A percentile compares a stretch with the other conserved stretches of the same genome.
Conservation (phyloP, 2,329 filamentous ascomycete genomes). For the Trichophaea hybrida region DNA sequence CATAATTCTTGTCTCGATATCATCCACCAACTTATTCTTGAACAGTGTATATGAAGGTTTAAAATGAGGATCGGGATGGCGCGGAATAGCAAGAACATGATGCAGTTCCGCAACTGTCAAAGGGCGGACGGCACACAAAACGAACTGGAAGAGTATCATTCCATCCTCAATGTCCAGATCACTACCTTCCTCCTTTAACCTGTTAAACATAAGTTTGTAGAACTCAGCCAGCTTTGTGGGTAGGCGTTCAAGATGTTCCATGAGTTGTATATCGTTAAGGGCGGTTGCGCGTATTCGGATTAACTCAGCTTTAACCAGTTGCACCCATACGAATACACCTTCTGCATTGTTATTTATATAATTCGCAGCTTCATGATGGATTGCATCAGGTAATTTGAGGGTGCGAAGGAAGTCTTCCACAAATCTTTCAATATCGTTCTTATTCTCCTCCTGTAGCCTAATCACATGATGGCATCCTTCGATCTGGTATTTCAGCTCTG, state of each 20-base stretch:
- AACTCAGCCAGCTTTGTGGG: background rate
- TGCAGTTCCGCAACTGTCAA: background rate
- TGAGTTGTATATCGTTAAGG: background rate
- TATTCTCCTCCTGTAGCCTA: background rate
- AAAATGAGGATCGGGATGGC: background rate
- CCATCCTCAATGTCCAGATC: background rate
- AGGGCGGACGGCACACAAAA: background rate
- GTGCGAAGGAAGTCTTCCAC: background rate
- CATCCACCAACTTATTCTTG: background rate
- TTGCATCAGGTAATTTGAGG: background rate
- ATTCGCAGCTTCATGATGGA: background rate
- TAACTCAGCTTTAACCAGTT: background rate
- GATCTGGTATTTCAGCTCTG: background rate
- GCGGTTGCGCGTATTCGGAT: background rate
- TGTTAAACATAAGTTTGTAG: background rate
- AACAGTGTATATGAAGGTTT: background rate
- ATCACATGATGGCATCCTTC: background rate
- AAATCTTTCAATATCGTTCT: background rate
- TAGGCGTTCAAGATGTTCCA: background rate
- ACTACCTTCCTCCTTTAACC: background rate
- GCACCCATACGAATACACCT: no score
- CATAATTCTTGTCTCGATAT: background rate
- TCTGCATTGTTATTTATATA: conserved; percentile 1
- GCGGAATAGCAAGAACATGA: background rate
- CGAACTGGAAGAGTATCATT: background rate